Conservation (phyloP, 345 rosid genomes). For the Salix viminalis region DNA sequence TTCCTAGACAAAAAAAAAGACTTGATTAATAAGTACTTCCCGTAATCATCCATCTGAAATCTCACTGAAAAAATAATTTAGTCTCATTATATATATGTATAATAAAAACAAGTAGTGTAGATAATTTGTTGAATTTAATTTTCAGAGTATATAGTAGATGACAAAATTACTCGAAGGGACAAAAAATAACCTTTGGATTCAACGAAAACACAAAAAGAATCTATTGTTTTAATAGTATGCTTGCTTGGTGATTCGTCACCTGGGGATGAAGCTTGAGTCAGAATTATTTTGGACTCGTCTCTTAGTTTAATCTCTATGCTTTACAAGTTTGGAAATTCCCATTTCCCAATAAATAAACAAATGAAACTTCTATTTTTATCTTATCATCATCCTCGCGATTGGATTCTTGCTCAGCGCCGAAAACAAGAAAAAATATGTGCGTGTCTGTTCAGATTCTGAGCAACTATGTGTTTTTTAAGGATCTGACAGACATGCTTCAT, state of each 20-base stretch:
- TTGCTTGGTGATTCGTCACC: not conserved
- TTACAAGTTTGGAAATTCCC: conserved; percentile 16
- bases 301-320: conserved; percentile 8
- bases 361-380: conserved; percentile 59
- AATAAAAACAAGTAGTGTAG: not conserved
- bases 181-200: not conserved
- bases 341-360: conserved; percentile 35
- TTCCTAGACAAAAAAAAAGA: too few species aligned
- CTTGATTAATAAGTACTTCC: too few species aligned
- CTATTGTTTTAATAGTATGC: conserved; percentile 5
- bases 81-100: too few species aligned
- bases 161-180: not conserved
- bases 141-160: not conserved
- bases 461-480: conserved; percentile 23
- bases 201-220: conserved; percentile 7
- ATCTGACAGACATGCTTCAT: conserved; percentile 57
- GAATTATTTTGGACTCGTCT: conserved; percentile 26
- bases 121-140: not conserved
- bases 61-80: too few species aligned
- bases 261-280: not conserved
- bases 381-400: too few species aligned
- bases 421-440: conserved; percentile 6
- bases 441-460: not conserved
- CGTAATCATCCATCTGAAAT: too few species aligned
- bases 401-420: conserved; percentile 21